phyloP scores from a whole-genome alignment of 805 yeast species.

The Alloascoidea hylecoeti region DNA sequence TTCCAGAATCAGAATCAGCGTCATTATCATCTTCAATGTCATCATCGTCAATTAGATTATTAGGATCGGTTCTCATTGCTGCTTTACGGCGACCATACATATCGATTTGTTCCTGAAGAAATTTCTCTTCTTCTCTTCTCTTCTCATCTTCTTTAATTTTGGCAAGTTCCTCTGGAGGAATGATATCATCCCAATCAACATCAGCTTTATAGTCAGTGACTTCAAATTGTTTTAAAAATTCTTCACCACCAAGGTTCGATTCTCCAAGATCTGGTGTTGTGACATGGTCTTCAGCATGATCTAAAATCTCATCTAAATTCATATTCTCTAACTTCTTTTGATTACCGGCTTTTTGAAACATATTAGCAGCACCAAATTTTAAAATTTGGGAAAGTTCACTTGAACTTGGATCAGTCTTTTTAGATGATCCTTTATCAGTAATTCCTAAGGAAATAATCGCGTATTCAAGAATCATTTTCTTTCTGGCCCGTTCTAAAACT shows the following conservation, averaged over 20 bases:
- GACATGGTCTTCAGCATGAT: constrained; percentile 94
- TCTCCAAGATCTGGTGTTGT: constrained; percentile 96
- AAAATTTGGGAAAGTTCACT: constrained; percentile 85
- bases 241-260: constrained; percentile 97
- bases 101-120: constrained; percentile 78
- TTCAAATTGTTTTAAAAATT: constrained; percentile 90
- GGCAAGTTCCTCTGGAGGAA: constrained; percentile 85
- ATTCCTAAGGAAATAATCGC: constrained; percentile 95
- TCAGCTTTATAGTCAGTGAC: constrained; percentile 98
- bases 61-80: constrained; percentile 32
- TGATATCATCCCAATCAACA: constrained; percentile 97
- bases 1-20: constrained; percentile 24
- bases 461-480: constrained; percentile 95
- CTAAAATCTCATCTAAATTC: constrained; percentile 89
- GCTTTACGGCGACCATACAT: constrained; percentile 73
- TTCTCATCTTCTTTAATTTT: constrained; percentile 87
- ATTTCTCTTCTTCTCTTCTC: constrained; percentile 74
- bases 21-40: constrained; percentile 26
- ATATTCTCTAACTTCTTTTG: constrained; percentile 92
- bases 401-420: constrained; percentile 62
- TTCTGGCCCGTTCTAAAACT: constrained; percentile 89
- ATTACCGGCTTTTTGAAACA: constrained; percentile 92
- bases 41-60: constrained; percentile 22
- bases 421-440: constrained; percentile 52
- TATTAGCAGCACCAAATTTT: constrained; percentile 96